A percentile compares a stretch with the other conserved stretches of the same genome.
These are phyloP conservation scores for Amanita rimosa DNA, from an alignment of 768 basidiomycete genomes.

Conservation along the genomic window DNA sequence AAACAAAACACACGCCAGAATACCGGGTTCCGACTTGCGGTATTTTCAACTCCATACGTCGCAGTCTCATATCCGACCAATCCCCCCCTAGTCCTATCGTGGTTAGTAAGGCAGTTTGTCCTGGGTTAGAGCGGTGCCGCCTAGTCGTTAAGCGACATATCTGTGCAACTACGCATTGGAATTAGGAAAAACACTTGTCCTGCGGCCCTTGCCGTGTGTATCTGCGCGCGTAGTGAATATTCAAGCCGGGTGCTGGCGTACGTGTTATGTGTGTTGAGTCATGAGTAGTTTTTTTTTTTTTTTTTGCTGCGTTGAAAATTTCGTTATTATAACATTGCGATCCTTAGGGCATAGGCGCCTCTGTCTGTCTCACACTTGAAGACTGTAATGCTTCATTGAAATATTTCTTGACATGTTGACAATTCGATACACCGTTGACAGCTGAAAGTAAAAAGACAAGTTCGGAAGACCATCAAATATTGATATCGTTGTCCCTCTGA, in stretches of 20 bases:
- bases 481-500: neutral
- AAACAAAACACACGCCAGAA: neutral
- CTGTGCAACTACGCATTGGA: neutral
- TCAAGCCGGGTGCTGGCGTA: no score
- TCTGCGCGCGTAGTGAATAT: neutral
- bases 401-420: neutral
- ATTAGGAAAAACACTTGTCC: neutral
- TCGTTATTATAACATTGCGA: neutral
- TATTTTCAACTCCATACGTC: neutral
- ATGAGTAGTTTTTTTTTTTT: neutral
- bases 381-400: neutral
- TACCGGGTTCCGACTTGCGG: neutral
- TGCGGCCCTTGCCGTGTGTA: neutral
- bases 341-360: neutral
- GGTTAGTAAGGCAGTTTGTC: neutral
- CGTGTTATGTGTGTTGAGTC: neutral
- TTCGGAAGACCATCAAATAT: no score
- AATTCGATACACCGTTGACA: neutral
- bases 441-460: neutral
- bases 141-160: neutral
- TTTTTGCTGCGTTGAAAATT: neutral
- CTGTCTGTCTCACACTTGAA: neutral
- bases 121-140: neutral
- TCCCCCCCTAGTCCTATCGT: neutral
- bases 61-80: neutral